Evolutionary conservation across 2,329 filamentous ascomycete species (phyloP), one percentile per base, ranked within the genome.

Genomic region (Cordyceps tenuipes): DNA sequence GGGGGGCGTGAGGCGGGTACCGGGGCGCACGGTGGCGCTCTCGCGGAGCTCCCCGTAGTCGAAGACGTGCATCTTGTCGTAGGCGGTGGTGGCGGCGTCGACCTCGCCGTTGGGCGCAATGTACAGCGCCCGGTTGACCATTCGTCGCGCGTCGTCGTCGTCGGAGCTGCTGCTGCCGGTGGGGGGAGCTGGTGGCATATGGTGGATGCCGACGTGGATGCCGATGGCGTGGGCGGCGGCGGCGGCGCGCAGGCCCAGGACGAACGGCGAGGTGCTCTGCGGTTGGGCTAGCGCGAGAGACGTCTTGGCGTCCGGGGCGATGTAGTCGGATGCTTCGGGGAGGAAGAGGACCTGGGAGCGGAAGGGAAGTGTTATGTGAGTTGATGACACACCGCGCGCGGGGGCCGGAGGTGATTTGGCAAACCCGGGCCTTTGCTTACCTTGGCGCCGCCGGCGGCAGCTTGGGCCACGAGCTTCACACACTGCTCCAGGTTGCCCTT

Each of bases 21-120:
- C 91, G 5, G 82, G 81, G 68, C 92, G 86, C 0, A 91, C 89
- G 50, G 80, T 87, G 29, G 72, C 71, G 57, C 75, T 79, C 68
- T 82, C 80, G 61, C 72, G 74, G 21, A 82, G 76, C 10, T 68
- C 65, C 15, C 76, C 79, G 65, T 82, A 82, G 73, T 97, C 91
- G 73, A 97, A 97, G 15, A 97, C 80, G 71, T 97, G 92, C 36
- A 96, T 76, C 72, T 97, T 97, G 72, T 96, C 88, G 74, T 97
- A 97, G 21, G 73, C 71, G 1, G 73, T 71, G 1, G 69, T 70
- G 6, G 72, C 64, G 2, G 76, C 68, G 48, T 73, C 66, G 39
- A 84, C 71, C 44, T 64, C 58, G 19, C 81, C 81, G 29, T 71
- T 66, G 5, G 74, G 66, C 43, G 72, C 67, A 64, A 83, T 82